Evolutionary conservation across 768 basidiomycete species (phyloP), one percentile per base, ranked within the genome.

Genomic region (Kwoniella pini): DNA sequence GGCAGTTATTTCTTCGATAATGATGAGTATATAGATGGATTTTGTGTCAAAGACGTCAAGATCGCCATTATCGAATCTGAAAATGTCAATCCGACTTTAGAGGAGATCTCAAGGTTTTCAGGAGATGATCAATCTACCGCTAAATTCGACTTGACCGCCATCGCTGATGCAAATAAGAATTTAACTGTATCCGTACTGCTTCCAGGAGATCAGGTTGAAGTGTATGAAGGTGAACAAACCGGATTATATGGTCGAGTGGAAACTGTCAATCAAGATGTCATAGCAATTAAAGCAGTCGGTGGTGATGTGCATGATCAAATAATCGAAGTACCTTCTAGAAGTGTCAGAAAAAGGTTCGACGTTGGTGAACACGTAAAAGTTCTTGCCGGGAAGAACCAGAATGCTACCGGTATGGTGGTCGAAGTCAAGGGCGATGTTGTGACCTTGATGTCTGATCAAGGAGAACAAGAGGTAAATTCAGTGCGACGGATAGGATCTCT

Each of bases 321-420:
- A 19, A 62, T 78, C 44, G 77, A 78, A 53, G 63, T 78, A 10
- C 72, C 74, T 0, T 90, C 91, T 0, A 83, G 89, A 55, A 89
- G 89, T 75, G 93, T 98, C 2, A 83, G 94, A 70, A 99, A 99
- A 80, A 83, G 88, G 43, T 98, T 99, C 83, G 93, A 91, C 76
- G 84, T 92, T 56, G 96, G 96, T 72, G 95, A 98, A 79, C 96
- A 99, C 71, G 92, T 99, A 79, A 98, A 98, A 80, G 95, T 98
- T 58, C 92, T 98, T 87, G 84, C 87, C 15, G 96, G 96, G 22
- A 87, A 92, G 79, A 96, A 97, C 73, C 85, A 86, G 7, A 91
- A 96, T 71, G 94, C 96, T 79, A 94, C 93, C 2, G 96, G 96
- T 81, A 83, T 98, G 69, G 95, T 99, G 36, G 89, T 98, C 22